A percentile compares a stretch with the other conserved stretches of the same genome.
phyloP scores from a whole-genome alignment of 148 eudicot genomes.

The Pharnaceum exiguum region DNA sequence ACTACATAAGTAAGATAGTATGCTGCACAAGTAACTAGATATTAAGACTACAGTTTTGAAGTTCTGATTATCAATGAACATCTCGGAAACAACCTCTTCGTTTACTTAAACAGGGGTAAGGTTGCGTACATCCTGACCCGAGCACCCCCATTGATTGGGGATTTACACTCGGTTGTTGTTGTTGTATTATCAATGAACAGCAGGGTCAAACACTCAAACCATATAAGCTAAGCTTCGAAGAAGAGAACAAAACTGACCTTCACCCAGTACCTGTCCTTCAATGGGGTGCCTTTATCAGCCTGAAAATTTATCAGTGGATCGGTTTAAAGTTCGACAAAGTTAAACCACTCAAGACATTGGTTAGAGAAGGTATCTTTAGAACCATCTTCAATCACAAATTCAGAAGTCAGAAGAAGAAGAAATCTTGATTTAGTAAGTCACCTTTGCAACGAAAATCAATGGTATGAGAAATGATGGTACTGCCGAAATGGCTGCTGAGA shows the following conservation, averaged over 20 bases:
- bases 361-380: not conserved
- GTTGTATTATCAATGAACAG: too few relatives aligned
- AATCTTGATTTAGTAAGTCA: constrained; percentile 23
- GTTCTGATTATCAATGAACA: too few relatives aligned
- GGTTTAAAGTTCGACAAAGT: not conserved
- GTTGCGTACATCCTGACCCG: too few relatives aligned
- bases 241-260: constrained; percentile 78
- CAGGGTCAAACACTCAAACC: too few relatives aligned
- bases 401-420: not conserved
- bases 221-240: too few relatives aligned
- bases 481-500: constrained; percentile 78
- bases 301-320: constrained; percentile 32
- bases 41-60: too few relatives aligned
- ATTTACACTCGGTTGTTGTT: too few relatives aligned
- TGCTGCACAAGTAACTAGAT: too few relatives aligned
- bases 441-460: constrained; percentile 75
- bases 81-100: too few relatives aligned
- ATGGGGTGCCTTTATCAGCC: constrained; percentile 64
- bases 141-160: too few relatives aligned
- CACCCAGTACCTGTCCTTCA: constrained; percentile 97
- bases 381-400: not conserved
- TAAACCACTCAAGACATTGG: not conserved
- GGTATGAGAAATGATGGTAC: constrained; percentile 84
- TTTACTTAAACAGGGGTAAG: too few relatives aligned
- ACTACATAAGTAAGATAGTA: too few relatives aligned